Percentiles rank a stretch among this genome's conserved stretches.
Evolutionary conservation across 176 grass and related monocot species (phyloP).

Genomic region (Lolium rigidum): DNA sequence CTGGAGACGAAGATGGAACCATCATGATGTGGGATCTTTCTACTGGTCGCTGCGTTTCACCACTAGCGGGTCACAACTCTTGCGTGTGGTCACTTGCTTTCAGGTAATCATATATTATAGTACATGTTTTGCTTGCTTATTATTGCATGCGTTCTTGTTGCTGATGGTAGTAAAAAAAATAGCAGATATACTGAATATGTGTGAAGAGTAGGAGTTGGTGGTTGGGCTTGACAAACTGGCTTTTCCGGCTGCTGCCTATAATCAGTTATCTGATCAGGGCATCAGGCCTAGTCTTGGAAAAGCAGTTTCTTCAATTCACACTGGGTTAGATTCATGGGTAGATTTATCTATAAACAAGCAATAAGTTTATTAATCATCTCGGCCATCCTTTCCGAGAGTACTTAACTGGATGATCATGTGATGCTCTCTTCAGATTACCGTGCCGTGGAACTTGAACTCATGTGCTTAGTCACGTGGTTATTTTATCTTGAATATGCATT

Average conservation of each 20-base stretch:
- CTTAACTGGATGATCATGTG: background rate
- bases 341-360: constrained; percentile 24
- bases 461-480: background rate
- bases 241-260: background rate
- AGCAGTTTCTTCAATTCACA: constrained; percentile 16
- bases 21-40: constrained; percentile 99
- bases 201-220: constrained; percentile 2
- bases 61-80: constrained; percentile 81
- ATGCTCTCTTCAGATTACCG: constrained; percentile 21
- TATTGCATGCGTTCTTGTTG: constrained; percentile 8
- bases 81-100: constrained; percentile 96
- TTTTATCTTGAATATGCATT: constrained; percentile 22
- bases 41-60: constrained; percentile 72
- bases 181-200: background rate
- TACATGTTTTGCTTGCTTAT: constrained; percentile 2
- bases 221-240: constrained; percentile 32
- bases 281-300: background rate
- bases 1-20: constrained; percentile 92
- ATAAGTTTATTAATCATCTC: constrained; percentile 21
- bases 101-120: constrained; percentile 55
- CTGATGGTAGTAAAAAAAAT: constrained; percentile 13
- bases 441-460: background rate
- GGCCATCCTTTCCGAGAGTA: background rate
- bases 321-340: background rate
- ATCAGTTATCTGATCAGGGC: constrained; percentile 19